These are phyloP conservation scores for Aspergillus awamori DNA, from an alignment of 2,329 filamentous ascomycete genomes.

Conservation along the genomic window DNA sequence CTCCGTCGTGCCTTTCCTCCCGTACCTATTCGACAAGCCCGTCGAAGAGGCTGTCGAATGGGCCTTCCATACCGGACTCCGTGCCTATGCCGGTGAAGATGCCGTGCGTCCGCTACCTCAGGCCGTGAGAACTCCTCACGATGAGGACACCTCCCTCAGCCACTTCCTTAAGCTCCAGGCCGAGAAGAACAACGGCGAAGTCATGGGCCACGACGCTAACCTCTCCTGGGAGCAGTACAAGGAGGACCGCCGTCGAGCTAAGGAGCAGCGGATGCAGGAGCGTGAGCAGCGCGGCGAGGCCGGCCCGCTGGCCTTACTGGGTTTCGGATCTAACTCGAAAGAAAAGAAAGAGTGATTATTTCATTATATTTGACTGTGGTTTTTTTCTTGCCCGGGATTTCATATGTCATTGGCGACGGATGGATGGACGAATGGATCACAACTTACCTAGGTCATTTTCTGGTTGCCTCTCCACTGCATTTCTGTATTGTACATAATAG, in stretches of 20 bases:
- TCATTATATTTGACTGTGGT: neutral
- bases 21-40: slow-evolving; percentile 84
- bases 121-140: slow-evolving; percentile 8
- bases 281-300: slow-evolving; percentile 24
- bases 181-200: slow-evolving; percentile 17
- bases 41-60: slow-evolving; percentile 91
- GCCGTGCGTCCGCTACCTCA: slow-evolving; percentile 50
- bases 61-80: slow-evolving; percentile 81
- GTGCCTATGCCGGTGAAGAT: slow-evolving; percentile 67
- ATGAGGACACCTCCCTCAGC: slow-evolving; percentile 26
- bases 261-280: slow-evolving; percentile 30
- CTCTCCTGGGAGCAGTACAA: slow-evolving; percentile 42
- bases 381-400: neutral
- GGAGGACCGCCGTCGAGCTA: slow-evolving; percentile 30
- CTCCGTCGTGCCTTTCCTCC: slow-evolving; percentile 78
- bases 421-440: neutral
- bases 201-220: slow-evolving; percentile 11
- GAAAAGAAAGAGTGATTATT: slow-evolving; percentile 21
- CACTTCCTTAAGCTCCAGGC: slow-evolving; percentile 25
- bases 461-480: neutral
- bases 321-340: slow-evolving; percentile 16
- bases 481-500: slow-evolving; percentile 4
- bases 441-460: neutral
- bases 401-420: neutral
- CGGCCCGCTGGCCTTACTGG: slow-evolving; percentile 19